phyloP scores from a whole-genome alignment of 1,284 basidiomycete genomes.

The Taiwanofungus camphoratus region DNA sequence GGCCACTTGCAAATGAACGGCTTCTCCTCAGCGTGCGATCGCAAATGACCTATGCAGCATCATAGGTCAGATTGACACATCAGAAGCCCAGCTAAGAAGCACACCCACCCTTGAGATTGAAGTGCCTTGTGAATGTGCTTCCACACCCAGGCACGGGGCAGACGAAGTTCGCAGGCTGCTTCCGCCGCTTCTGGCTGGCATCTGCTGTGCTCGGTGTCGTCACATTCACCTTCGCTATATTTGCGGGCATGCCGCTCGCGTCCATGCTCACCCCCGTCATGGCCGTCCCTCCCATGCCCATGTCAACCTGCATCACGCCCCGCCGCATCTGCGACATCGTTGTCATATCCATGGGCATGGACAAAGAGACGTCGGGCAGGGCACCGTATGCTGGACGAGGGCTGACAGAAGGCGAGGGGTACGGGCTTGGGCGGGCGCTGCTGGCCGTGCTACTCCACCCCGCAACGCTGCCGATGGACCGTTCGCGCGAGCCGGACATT shows the following conservation, averaged over 20 bases:
- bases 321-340: slow-evolving; percentile 12
- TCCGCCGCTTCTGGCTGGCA: slow-evolving; percentile 65
- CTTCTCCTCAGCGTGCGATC: slow-evolving; percentile 80
- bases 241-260: slow-evolving; percentile 15
- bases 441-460: slow-evolving; percentile 26
- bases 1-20: slow-evolving; percentile 85
- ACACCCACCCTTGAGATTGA: slow-evolving; percentile 69
- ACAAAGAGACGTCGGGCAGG: slow-evolving; percentile 25
- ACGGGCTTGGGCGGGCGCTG: slow-evolving; percentile 41
- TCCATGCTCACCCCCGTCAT: slow-evolving; percentile 15
- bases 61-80: slow-evolving; percentile 6
- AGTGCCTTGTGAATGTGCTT: slow-evolving; percentile 77
- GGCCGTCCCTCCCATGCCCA: slow-evolving; percentile 11
- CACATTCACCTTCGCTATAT: slow-evolving; percentile 47
- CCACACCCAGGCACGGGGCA: slow-evolving; percentile 77
- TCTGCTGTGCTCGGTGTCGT: slow-evolving; percentile 71
- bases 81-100: slow-evolving; percentile 8
- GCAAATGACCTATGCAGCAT: slow-evolving; percentile 54
- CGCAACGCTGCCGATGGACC: slow-evolving; percentile 24
- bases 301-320: slow-evolving; percentile 10
- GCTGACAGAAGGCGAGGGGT: slow-evolving; percentile 54
- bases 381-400: slow-evolving; percentile 26
- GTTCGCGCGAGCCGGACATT: slow-evolving; percentile 53
- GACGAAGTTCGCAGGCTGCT: slow-evolving; percentile 67
- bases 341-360: slow-evolving; percentile 14